phyloP scores from a whole-genome alignment of 257 asterid genomes.

The Fraxinus anomala region DNA sequence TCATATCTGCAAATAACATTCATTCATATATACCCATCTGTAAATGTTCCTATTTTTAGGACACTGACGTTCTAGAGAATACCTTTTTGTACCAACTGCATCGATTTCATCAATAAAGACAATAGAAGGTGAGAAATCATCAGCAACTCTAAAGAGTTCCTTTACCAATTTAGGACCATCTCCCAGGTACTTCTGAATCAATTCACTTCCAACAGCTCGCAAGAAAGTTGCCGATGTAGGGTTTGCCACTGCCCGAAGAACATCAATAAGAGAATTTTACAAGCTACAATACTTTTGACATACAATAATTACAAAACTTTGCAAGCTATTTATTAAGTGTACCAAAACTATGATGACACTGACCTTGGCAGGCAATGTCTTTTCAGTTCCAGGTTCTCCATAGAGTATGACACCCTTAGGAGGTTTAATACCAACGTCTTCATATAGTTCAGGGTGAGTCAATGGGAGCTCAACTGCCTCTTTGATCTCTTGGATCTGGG shows the following conservation, averaged over 20 bases:
- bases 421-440: conserved; percentile 55
- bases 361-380: conserved; percentile 94
- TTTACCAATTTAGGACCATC: conserved; percentile 98
- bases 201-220: conserved; percentile 95
- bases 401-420: conserved; percentile 60
- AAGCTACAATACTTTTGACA: neutral
- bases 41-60: conserved; percentile 5
- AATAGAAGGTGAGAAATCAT: conserved; percentile 89
- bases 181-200: conserved; percentile 90
- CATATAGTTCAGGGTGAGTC: conserved; percentile 57
- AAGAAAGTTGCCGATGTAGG: conserved; percentile 96
- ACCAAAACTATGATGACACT: conserved; percentile 18
- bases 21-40: conserved; percentile 12
- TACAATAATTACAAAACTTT: neutral
- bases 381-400: conserved; percentile 96
- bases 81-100: conserved; percentile 94
- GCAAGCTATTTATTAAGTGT: neutral
- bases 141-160: conserved; percentile 95
- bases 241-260: conserved; percentile 84
- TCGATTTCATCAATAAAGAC: conserved; percentile 96
- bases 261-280: conserved; percentile 14
- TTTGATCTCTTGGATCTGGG: conserved; percentile 60
- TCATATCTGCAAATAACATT: conserved; percentile 56
- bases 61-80: conserved; percentile 10
- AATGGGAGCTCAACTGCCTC: conserved; percentile 61